Conservation (phyloP, 257 asterid genomes). For the Gardenia jasminoides region DNA sequence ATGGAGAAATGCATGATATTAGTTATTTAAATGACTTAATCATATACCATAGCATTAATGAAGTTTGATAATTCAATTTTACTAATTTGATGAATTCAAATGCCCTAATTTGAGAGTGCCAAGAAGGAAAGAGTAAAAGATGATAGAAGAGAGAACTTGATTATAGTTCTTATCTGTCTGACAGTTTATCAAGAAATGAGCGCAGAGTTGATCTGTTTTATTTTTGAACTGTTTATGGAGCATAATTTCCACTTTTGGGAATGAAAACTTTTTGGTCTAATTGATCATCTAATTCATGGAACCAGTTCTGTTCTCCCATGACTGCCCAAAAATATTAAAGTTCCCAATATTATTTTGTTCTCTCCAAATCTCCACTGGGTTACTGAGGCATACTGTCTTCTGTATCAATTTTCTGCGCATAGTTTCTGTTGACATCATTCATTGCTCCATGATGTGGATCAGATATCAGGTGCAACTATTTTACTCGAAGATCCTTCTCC, state of each 20-base stretch:
- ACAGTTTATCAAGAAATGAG: background rate
- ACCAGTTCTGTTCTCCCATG: background rate
- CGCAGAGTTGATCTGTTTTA: background rate
- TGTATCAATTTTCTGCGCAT: background rate
- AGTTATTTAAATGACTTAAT: background rate
- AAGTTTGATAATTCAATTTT: background rate
- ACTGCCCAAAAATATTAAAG: no score
- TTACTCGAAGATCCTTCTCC: slow-evolving; percentile 36
- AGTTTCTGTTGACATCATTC: slow-evolving; percentile 5
- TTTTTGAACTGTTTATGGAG: no score
- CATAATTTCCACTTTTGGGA: background rate
- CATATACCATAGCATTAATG: background rate
- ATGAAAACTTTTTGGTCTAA: background rate
- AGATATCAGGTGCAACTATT: slow-evolving; percentile 57
- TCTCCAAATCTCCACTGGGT: background rate
- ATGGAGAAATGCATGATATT: background rate
- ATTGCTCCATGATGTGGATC: slow-evolving; percentile 8
- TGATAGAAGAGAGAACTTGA: background rate
- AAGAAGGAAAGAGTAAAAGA: background rate
- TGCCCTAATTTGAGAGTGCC: no score
- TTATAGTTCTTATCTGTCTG: no score
- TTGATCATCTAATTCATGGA: background rate
- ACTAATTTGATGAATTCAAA: background rate
- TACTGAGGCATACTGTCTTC: background rate
- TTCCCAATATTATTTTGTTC: background rate